Base-by-base conservation (phyloP, 305 asterid genomes). In the Ajuga reptans region DNA sequence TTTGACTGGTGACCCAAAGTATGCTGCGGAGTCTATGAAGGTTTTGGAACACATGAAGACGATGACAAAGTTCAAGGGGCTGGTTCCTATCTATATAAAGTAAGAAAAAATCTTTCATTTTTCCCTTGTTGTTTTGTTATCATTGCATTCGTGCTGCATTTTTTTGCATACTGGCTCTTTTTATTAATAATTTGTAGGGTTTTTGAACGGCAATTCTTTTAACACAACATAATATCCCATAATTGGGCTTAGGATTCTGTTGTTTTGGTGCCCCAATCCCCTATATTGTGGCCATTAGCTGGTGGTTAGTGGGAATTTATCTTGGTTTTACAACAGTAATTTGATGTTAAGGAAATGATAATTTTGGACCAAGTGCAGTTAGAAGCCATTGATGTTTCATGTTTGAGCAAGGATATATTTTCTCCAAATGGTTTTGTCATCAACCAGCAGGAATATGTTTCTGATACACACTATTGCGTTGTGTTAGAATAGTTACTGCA, bases 61-160 rank as follows among this genome's bases (percentile, higher is more conserved):
- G 71, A 77, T 85, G 72, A 86, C 92, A 29, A 91, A 89, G 86
- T 88, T 80, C 60, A 89, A 91, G 77, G 96, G 96, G 55, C 83
- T 91, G 49, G 96, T 91, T 74, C 97, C 97, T 58, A 91, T 91
- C 78, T 89, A 74, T 80, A 86, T 92, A 75, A 86, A 82, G 98
- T 89, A 83, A 75, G 85, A 31, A 39, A 53, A 42, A 53, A 29
- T 2, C 53, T n/a, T 39, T 36, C 42, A 21, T 52, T 34, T 6
- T 42, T 24, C 3, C 42, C 3, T 65, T 8, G 3, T 65, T 8
- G 3, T 18, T 57, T 56, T 42, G 9, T 71, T 55, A 16, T 9
- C 36, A 31, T 67, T 45, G n/a, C 43, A 31, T 18, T 9, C 8
- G 12, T 71, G 54, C 36, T 8, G 16, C n/a, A 63, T 27, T 65